A percentile compares a stretch with the other conserved stretches of the same genome.
Evolutionary conservation across 78 protist genomes (phyloP).

Genomic region (Dictyostelium intermedium): DNA sequence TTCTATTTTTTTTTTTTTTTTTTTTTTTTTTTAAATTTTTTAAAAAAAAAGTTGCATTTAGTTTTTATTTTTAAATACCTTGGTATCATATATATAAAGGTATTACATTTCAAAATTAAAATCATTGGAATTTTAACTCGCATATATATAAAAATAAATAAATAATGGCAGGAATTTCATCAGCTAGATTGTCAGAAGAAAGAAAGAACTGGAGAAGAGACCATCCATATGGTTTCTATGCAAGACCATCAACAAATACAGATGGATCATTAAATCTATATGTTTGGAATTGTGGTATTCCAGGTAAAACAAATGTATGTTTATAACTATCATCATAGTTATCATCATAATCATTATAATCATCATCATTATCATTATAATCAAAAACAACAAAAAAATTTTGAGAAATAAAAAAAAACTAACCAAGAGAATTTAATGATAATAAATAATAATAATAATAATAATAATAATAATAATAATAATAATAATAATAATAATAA

Average conservation of each 20-base stretch:
- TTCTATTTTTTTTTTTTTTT: neutral
- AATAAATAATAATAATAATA: neutral
- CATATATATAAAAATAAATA: neutral
- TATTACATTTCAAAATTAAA: neutral
- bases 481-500: neutral
- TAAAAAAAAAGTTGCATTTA: neutral
- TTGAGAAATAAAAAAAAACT: too few species aligned
- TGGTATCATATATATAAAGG: neutral
- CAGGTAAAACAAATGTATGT: constrained; percentile 90
- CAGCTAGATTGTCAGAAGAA: constrained; percentile 91
- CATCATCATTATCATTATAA: neutral
- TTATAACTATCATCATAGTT: constrained; percentile 18
- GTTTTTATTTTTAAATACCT: neutral
- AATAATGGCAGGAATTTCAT: constrained; percentile 88
- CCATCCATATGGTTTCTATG: constrained; percentile 92
- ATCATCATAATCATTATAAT: too few species aligned
- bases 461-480: too few species aligned
- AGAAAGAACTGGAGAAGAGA: constrained; percentile 93
- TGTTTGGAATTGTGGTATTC: constrained; percentile 93
- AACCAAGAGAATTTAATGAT: neutral
- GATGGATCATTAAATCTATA: constrained; percentile 86
- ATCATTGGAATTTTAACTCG: neutral
- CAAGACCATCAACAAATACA: constrained; percentile 73
- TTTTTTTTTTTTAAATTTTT: too few species aligned
- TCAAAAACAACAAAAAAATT: too few species aligned